phyloP scores from a whole-genome alignment of 345 rosid species.

The Gynandropsis gynandra region DNA sequence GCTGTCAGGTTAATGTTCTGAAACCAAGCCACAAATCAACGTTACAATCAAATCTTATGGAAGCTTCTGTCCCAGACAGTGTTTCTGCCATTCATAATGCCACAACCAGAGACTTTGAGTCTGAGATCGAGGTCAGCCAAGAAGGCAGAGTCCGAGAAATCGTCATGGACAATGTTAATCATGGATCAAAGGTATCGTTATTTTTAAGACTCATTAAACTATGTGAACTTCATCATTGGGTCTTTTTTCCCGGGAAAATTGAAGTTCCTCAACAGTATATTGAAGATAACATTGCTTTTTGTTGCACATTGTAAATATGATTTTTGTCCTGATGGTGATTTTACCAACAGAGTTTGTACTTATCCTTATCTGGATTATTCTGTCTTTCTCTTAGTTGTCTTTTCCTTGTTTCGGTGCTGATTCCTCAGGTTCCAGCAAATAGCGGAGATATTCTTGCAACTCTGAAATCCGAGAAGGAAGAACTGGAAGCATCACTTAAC shows the following conservation, averaged over 20 bases:
- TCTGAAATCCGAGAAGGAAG: constrained; percentile 78
- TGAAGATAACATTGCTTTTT: neutral
- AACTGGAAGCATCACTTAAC: constrained; percentile 56
- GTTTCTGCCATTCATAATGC: constrained; percentile 63
- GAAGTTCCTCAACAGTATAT: neutral
- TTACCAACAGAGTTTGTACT: constrained; percentile 2
- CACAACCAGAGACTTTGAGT: constrained; percentile 78
- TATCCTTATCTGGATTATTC: constrained; percentile 11
- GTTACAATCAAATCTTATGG: constrained; percentile 56
- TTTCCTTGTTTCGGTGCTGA: constrained; percentile 26
- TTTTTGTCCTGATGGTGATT: constrained; percentile 1
- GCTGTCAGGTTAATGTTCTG: constrained; percentile 67
- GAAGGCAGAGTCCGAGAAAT: constrained; percentile 89
- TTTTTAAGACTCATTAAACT: constrained; percentile 6
- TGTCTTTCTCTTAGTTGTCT: neutral
- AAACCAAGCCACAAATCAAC: constrained; percentile 94
- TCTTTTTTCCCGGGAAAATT: neutral
- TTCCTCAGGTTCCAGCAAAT: constrained; percentile 41
- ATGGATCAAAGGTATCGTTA: constrained; percentile 44
- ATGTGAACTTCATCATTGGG: neutral
- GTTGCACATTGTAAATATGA: neutral
- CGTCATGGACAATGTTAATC: constrained; percentile 59
- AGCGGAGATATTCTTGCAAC: constrained; percentile 39
- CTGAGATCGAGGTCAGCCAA: constrained; percentile 66
- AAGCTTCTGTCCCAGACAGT: constrained; percentile 59